Evolutionary conservation across 768 basidiomycete genomes (phyloP).

Genomic region (Auriscalpium vulgare): DNA sequence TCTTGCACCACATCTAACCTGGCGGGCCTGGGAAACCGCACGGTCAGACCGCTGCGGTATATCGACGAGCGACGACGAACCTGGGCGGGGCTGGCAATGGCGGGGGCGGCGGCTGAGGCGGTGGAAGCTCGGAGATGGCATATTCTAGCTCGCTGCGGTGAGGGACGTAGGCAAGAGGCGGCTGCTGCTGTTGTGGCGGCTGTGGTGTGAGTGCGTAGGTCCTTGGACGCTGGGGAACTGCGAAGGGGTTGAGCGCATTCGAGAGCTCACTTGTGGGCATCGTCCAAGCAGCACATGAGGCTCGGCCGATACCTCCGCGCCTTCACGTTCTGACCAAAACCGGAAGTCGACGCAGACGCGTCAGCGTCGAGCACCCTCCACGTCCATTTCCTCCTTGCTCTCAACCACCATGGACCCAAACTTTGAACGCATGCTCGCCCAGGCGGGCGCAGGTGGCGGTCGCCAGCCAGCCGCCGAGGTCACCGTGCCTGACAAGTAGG

Average conservation of each 20-base stretch:
- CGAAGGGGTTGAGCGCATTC: constrained; percentile 69
- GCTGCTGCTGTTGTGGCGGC: background rate
- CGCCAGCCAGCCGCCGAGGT: constrained; percentile 32
- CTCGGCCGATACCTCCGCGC: background rate
- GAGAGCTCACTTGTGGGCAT: constrained; percentile 72
- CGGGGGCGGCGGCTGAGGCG: constrained; percentile 19
- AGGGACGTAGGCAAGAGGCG: constrained; percentile 22
- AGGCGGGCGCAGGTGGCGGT: constrained; percentile 17
- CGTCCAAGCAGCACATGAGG: background rate
- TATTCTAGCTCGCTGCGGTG: constrained; percentile 61
- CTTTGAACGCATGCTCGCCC: constrained; percentile 27
- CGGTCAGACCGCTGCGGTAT: background rate
- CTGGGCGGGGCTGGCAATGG: constrained; percentile 19
- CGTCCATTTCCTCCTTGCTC: background rate
- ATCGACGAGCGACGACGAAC: background rate
- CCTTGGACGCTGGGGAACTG: constrained; percentile 28
- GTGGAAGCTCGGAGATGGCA: constrained; percentile 41
- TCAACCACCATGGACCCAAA: constrained; percentile 20
- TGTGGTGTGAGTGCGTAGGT: constrained; percentile 8
- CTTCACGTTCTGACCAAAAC: background rate
- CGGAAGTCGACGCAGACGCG: constrained; percentile 10
- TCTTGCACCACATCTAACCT: constrained; percentile 40
- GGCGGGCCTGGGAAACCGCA: constrained; percentile 3
- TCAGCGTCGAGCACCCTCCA: constrained; percentile 4
- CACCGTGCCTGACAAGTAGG: constrained; percentile 71